Conservation (phyloP, 1,284 basidiomycete genomes). For the Xerocomus amazonicus region DNA sequence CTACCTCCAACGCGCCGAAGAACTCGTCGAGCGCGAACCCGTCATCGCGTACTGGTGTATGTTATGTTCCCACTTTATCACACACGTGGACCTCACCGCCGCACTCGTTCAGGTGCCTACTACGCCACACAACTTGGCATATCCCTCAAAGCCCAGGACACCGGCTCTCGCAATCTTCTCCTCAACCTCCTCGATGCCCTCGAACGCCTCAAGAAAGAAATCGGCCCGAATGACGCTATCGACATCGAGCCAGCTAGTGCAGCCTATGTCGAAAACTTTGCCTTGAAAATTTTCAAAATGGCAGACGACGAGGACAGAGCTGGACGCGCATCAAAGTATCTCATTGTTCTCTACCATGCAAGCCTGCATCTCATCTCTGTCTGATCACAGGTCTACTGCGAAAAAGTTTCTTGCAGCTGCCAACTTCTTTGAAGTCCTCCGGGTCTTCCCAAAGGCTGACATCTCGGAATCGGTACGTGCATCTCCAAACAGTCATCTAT, state of each 20-base stretch:
- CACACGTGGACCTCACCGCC: neutral
- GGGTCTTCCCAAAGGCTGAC: slow-evolving; percentile 64
- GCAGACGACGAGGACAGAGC: slow-evolving; percentile 91
- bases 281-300: slow-evolving; percentile 77
- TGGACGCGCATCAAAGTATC: slow-evolving; percentile 71
- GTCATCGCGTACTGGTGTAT: slow-evolving; percentile 93
- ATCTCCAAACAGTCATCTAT: neutral
- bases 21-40: slow-evolving; percentile 78
- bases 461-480: slow-evolving; percentile 45
- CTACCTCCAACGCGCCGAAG: slow-evolving; percentile 87
- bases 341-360: slow-evolving; percentile 3
- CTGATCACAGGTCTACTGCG: slow-evolving; percentile 64
- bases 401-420: slow-evolving; percentile 86
- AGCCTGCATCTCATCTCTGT: slow-evolving; percentile 7
- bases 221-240: slow-evolving; percentile 78
- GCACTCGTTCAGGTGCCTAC: slow-evolving; percentile 62
- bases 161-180: slow-evolving; percentile 67
- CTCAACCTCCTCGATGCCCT: slow-evolving; percentile 73
- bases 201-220: slow-evolving; percentile 76
- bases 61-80: slow-evolving; percentile 23
- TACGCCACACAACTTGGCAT: slow-evolving; percentile 89
- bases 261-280: slow-evolving; percentile 94
- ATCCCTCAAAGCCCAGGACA: slow-evolving; percentile 56
- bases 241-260: slow-evolving; percentile 79
- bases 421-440: slow-evolving; percentile 82